These are phyloP conservation scores for Colletotrichum sp. DNA, from an alignment of 2,329 filamentous ascomycete genomes.

Conservation along the genomic window DNA sequence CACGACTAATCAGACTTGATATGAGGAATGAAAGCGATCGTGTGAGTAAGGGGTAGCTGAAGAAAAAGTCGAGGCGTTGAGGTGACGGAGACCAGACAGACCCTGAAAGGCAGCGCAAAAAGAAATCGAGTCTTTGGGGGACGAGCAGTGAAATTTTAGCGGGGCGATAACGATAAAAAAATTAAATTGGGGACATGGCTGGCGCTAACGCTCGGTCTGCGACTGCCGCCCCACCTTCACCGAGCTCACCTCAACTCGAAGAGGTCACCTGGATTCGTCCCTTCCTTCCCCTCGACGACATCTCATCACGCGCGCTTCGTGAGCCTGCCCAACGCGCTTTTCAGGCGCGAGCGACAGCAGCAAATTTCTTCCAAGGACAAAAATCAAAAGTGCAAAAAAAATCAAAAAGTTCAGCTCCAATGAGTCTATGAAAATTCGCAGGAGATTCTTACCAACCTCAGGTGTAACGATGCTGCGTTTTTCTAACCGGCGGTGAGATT, in stretches of 20 bases:
- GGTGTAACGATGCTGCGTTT: background rate
- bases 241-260: background rate
- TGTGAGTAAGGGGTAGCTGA: background rate
- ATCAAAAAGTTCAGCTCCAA: background rate
- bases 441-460: background rate
- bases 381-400: background rate
- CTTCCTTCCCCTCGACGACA: background rate
- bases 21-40: accelerated
- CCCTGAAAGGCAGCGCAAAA: conserved; percentile 7
- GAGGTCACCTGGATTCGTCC: background rate
- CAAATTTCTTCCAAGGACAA: background rate
- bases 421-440: background rate
- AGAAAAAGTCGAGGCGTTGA: background rate
- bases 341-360: background rate
- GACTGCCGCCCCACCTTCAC: background rate
- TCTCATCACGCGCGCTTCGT: background rate
- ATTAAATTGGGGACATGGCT: background rate
- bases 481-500: background rate
- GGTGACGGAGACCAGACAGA: background rate
- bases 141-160: conserved; percentile 12
- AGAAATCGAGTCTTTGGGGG: background rate
- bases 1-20: accelerated
- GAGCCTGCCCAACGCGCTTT: background rate
- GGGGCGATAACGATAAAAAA: conserved; percentile 11
- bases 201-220: background rate